These are phyloP conservation scores for Cladosporium sp. DNA, from an alignment of 2,329 filamentous ascomycete species.

Conservation along the genomic window DNA sequence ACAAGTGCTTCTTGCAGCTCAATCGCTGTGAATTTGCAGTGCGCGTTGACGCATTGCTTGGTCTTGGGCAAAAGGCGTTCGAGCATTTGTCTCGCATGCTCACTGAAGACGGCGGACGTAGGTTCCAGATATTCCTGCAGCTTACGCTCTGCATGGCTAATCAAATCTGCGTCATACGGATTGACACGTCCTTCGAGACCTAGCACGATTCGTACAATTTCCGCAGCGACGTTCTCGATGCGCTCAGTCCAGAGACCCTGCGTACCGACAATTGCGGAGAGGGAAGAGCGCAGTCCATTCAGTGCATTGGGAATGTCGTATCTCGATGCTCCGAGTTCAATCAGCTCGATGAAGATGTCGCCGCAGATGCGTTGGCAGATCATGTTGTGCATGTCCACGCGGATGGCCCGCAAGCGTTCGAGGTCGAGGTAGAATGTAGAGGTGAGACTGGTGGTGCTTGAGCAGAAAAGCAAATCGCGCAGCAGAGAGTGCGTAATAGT, in stretches of 20 bases:
- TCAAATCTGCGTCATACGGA: slow-evolving; percentile 22
- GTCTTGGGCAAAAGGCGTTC: slow-evolving; percentile 32
- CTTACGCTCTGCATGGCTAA: slow-evolving; percentile 33
- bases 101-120: slow-evolving; percentile 25
- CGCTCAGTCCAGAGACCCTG: slow-evolving; percentile 36
- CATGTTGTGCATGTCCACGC: slow-evolving; percentile 50
- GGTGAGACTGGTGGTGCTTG: slow-evolving; percentile 46
- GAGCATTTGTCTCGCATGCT: slow-evolving; percentile 28
- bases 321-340: slow-evolving; percentile 19
- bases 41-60: slow-evolving; percentile 30
- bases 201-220: slow-evolving; percentile 42
- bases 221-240: slow-evolving; percentile 41
- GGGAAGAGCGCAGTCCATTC: slow-evolving; percentile 25
- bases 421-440: slow-evolving; percentile 56
- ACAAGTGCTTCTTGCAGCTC: slow-evolving; percentile 43
- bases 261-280: slow-evolving; percentile 39
- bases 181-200: slow-evolving; percentile 26
- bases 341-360: slow-evolving; percentile 43
- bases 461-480: slow-evolving; percentile 39
- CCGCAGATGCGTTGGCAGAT: slow-evolving; percentile 54
- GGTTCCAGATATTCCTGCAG: slow-evolving; percentile 31
- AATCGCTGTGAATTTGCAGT: slow-evolving; percentile 36
- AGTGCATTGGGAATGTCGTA: slow-evolving; percentile 27
- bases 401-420: slow-evolving; percentile 51
- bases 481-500: slow-evolving; percentile 30